phyloP scores from a whole-genome alignment of 257 asterid species.

The Solanum commersonii region DNA sequence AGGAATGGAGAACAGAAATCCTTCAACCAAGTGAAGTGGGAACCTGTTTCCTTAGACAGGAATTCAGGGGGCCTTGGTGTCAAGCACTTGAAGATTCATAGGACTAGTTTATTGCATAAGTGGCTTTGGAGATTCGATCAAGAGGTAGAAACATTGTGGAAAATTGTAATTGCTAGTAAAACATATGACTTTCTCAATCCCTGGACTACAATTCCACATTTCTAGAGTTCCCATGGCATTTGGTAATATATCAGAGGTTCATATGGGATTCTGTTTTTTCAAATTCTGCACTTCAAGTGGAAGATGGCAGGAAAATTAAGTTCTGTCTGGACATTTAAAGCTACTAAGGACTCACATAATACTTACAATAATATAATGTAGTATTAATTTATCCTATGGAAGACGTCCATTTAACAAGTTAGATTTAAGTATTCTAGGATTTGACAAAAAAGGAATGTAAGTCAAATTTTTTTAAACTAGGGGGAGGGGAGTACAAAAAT shows the following conservation, averaged over 20 bases:
- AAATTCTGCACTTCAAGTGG: neutral
- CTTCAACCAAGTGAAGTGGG: neutral
- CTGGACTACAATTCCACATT: neutral
- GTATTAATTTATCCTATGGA: neutral
- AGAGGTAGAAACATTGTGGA: neutral
- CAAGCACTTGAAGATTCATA: neutral
- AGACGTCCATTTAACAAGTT: neutral
- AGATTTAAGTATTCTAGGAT: neutral
- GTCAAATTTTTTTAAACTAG: neutral
- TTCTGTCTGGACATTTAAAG: neutral
- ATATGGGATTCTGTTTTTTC: neutral
- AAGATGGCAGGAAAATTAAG: neutral
- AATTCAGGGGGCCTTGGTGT: neutral
- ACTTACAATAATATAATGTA: neutral
- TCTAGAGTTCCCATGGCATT: neutral
- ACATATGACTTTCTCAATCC: neutral
- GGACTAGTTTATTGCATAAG: neutral
- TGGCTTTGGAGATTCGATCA: neutral
- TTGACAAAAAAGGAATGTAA: neutral
- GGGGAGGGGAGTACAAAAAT: neutral
- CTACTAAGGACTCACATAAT: neutral
- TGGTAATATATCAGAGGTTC: neutral
- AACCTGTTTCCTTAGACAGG: neutral
- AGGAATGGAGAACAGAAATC: neutral
- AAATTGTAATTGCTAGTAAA: neutral